Base-by-base conservation (phyloP, 1,284 basidiomycete genomes). In the Trametes hirsuta region DNA sequence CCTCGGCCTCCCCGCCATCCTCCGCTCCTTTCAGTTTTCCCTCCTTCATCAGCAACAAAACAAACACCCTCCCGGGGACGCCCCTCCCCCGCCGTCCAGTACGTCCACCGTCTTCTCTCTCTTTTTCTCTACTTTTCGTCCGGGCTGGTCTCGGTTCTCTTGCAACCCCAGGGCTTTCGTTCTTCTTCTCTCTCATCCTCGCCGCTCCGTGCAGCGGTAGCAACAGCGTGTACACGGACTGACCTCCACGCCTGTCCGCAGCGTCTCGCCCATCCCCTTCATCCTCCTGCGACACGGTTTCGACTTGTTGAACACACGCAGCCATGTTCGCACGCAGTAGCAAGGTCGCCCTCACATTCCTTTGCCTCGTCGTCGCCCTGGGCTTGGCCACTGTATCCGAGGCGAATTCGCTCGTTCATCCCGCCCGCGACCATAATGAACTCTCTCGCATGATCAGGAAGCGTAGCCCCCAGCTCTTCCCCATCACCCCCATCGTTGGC, bases 381-480 rank as follows among this genome's bases (percentile, higher is more conserved):
- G 74, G 79, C 58, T 68, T 86, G 67, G 71, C 74, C 62, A 69
- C 72, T 50, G 63, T 71, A 56, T 77, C 78, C 51, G 77, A 84
- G 61, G 84, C 85, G 69, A 77, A 79, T 63, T 71, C 75, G 54
- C 71, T 78, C 75, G 56, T 72, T 78, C 64, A 74, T 71, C 47
- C 70, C 46, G 72, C 57, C 74, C 82, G 84, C 66, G 81, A 81
- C 72, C 87, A 90, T 76, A 78, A 69, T 51, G 76, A 77, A 68
- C 74, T 88, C 66, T 83, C 84, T 67, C 87, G 90, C 65, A 76
- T 93, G 72, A 72, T 91, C 66, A 88, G 80, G 76, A 90, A 88
- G 72, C 87, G 90, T 51, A 68, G 76, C 5, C 76, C 77, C 10
- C 45, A 37, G 35, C 46, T 22, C 54, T 8, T 54, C 48, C 54